phyloP scores from a whole-genome alignment of 1,284 basidiomycete genomes.

The Moesziomyces antarcticus region DNA sequence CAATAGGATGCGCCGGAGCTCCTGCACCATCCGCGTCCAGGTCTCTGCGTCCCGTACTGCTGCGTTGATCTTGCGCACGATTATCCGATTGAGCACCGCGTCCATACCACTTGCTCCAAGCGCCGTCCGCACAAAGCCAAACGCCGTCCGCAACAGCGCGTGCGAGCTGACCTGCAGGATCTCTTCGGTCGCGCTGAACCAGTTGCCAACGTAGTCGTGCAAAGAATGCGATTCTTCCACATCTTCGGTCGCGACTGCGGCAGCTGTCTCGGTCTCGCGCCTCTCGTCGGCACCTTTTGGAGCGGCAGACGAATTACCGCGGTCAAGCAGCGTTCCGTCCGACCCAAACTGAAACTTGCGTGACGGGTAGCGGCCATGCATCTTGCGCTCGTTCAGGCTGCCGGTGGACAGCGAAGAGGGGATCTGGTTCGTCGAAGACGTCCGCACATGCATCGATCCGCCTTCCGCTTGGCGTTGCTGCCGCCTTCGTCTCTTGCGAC shows the following conservation, averaged over 20 bases:
- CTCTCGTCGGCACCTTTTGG: neutral
- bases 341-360: slow-evolving; percentile 23
- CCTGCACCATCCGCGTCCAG: slow-evolving; percentile 12
- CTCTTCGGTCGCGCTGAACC: slow-evolving; percentile 32
- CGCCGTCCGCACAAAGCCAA: slow-evolving; percentile 18
- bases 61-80: slow-evolving; percentile 12
- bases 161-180: slow-evolving; percentile 14
- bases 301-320: slow-evolving; percentile 7
- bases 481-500: slow-evolving; percentile 11
- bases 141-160: slow-evolving; percentile 13
- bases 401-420: slow-evolving; percentile 24
- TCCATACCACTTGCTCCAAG: slow-evolving; percentile 20
- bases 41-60: slow-evolving; percentile 26
- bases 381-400: slow-evolving; percentile 37
- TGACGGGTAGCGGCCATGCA: slow-evolving; percentile 50
- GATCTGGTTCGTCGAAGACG: slow-evolving; percentile 7
- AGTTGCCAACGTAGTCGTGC: slow-evolving; percentile 30
- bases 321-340: slow-evolving; percentile 14
- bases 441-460: neutral
- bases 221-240: slow-evolving; percentile 8
- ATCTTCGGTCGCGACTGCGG: neutral
- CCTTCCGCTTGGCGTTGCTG: neutral
- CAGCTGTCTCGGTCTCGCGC: neutral
- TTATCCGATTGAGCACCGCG: slow-evolving; percentile 20
- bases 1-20: slow-evolving; percentile 27